Conservation (phyloP, 225 moss, liverwort and hornwort species). For the Sphagnum tenellum region DNA sequence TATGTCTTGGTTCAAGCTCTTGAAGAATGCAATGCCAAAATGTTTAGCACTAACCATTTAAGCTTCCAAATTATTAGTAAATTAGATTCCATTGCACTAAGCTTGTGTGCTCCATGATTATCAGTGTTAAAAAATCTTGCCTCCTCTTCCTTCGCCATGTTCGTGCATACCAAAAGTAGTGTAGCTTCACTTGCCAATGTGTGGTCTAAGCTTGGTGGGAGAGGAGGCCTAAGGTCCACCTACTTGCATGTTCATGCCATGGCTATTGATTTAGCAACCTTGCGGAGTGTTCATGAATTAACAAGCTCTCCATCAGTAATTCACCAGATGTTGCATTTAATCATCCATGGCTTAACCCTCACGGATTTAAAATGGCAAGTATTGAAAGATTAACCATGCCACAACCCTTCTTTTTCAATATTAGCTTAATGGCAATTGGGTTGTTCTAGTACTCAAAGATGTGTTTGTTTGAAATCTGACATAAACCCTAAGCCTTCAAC, state of each 20-base stretch:
- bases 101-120: slow-evolving; percentile 1
- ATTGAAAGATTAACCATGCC: no score
- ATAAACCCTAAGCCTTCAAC: no score
- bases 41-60: background rate
- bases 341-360: background rate
- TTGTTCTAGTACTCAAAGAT: no score
- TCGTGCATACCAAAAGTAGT: no score
- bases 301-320: background rate
- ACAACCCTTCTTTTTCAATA: no score
- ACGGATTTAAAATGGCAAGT: background rate
- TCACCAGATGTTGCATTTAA: slow-evolving; percentile 1
- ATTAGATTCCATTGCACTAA: slow-evolving; percentile 1
- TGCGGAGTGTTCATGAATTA: background rate
- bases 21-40: background rate
- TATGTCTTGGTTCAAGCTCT: background rate
- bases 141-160: background rate
- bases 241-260: background rate
- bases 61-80: background rate
- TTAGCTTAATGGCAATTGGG: no score
- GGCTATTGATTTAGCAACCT: slow-evolving; percentile 5
- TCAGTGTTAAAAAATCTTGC: slow-evolving; percentile 2
- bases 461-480: no score
- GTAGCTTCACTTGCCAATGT: background rate
- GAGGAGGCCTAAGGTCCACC: slow-evolving; percentile 3
- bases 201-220: slow-evolving; percentile 4